Conservation (phyloP, 148 eudicot species). For the Silene conica region DNA sequence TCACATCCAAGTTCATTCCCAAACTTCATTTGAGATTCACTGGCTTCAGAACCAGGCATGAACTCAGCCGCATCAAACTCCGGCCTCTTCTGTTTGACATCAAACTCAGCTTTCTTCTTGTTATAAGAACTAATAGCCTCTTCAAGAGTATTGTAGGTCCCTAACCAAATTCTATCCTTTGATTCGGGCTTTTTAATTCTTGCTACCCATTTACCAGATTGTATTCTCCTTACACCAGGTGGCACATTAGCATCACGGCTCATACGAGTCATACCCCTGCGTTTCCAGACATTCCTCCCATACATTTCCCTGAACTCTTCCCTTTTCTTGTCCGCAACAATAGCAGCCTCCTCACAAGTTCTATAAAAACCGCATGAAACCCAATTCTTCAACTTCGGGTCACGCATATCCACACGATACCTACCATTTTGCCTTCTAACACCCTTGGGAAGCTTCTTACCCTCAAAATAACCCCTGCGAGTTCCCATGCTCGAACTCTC, state of each 20-base stretch:
- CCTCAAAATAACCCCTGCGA: not conserved
- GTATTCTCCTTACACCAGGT: not conserved
- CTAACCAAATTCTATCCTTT: not conserved
- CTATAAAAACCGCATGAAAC: not conserved
- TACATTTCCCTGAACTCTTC: not conserved
- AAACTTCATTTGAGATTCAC: not conserved
- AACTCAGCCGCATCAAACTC: not conserved
- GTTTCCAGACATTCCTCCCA: not conserved
- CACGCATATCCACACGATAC: not conserved
- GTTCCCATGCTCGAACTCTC: not conserved
- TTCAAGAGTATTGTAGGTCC: not conserved
- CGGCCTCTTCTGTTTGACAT: not conserved
- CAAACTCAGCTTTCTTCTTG: not conserved
- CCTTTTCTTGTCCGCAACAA: not conserved
- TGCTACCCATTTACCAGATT: not conserved
- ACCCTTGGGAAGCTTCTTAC: not conserved
- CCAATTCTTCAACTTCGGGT: not conserved
- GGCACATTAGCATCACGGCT: not conserved
- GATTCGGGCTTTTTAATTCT: not conserved
- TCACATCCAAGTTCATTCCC: too few species aligned
- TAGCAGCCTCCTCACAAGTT: conserved; percentile 1
- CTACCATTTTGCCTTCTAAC: not conserved
- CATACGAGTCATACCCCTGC: not conserved
- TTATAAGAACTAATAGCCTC: not conserved
- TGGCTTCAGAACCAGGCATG: not conserved